Conservation (phyloP, 805 yeast genomes). For the Yarrowia sp. region DNA sequence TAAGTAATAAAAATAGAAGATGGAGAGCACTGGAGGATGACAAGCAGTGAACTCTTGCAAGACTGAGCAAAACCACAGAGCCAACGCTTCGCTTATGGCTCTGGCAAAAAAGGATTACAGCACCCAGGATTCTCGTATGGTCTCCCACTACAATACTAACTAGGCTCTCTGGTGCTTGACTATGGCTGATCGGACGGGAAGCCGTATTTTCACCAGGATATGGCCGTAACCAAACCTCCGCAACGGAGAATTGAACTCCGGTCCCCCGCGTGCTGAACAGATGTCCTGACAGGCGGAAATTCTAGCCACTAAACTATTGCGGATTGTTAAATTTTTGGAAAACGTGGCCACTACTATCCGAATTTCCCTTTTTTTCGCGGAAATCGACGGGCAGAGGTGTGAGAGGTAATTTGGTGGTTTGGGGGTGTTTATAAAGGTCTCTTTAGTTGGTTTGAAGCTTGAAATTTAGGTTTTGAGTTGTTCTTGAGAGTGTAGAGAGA, state of each 20-base stretch:
- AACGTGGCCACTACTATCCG: neutral
- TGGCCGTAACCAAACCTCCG: constrained; percentile 11
- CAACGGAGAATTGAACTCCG: constrained; percentile 17
- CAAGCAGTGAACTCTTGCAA: too few species aligned
- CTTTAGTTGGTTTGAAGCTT: too few species aligned
- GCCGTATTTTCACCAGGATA: constrained; percentile 15
- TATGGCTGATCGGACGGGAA: constrained; percentile 17
- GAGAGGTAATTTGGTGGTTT: too few species aligned
- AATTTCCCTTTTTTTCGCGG: neutral
- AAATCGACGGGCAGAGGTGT: too few species aligned
- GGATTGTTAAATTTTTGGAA: neutral
- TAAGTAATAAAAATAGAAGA: too few species aligned
- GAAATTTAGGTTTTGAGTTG: too few species aligned
- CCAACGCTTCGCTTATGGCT: too few species aligned
- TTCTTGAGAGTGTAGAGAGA: too few species aligned
- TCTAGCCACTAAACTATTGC: constrained; percentile 43
- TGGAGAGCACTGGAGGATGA: too few species aligned
- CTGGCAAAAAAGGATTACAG: constrained; percentile 5
- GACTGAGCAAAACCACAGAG: too few species aligned
- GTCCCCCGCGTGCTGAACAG: constrained; percentile 14
- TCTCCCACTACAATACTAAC: constrained; percentile 17
- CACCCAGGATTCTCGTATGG: constrained; percentile 18
- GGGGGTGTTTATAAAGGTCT: too few species aligned
- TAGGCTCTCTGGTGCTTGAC: constrained; percentile 18
- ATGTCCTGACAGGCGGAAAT: constrained; percentile 41